phyloP scores from a whole-genome alignment of 441 rosid genomes.

The Lepidium campestre region DNA sequence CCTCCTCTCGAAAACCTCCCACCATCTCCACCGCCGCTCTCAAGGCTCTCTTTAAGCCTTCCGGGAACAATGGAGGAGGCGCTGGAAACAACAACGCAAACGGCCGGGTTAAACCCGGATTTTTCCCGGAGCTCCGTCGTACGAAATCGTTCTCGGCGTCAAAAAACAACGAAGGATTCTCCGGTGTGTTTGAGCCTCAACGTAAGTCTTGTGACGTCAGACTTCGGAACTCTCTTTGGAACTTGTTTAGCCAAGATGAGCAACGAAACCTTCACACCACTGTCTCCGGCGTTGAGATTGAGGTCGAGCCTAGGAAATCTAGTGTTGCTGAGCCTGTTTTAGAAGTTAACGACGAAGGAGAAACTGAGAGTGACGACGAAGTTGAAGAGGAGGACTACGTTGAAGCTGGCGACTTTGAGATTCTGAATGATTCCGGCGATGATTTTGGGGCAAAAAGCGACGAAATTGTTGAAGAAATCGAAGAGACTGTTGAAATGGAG shows the following conservation, averaged over 20 bases:
- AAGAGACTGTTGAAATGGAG: slow-evolving; percentile 30
- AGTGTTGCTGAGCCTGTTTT: slow-evolving; percentile 51
- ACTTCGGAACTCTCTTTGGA: slow-evolving; percentile 72
- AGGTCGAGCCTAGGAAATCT: slow-evolving; percentile 48
- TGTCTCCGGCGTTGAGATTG: slow-evolving; percentile 31
- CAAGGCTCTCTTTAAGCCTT: slow-evolving; percentile 64
- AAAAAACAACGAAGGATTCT: slow-evolving; percentile 78
- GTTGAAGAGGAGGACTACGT: slow-evolving; percentile 25
- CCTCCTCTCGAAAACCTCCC: slow-evolving; percentile 62
- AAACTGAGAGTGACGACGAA: slow-evolving; percentile 40
- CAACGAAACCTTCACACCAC: slow-evolving; percentile 38
- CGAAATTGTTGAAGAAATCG: slow-evolving; percentile 53
- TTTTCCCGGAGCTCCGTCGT: slow-evolving; percentile 94
- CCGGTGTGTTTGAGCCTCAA: slow-evolving; percentile 92
- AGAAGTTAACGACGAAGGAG: slow-evolving; percentile 63
- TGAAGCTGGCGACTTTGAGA: slow-evolving; percentile 32
- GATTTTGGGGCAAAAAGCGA: slow-evolving; percentile 38
- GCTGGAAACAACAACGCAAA: slow-evolving; percentile 11
- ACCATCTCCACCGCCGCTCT: slow-evolving; percentile 51
- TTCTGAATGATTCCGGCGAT: slow-evolving; percentile 45
- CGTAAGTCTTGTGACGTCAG: slow-evolving; percentile 94
- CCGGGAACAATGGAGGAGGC: slow-evolving; percentile 19
- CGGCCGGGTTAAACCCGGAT: slow-evolving; percentile 37
- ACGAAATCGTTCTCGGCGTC: slow-evolving; percentile 94
- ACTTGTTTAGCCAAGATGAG: slow-evolving; percentile 73